Percentiles rank a stretch among this genome's conserved stretches.
Evolutionary conservation across 345 rosid genomes (phyloP).

Genomic region (Excoecaria agallocha): DNA sequence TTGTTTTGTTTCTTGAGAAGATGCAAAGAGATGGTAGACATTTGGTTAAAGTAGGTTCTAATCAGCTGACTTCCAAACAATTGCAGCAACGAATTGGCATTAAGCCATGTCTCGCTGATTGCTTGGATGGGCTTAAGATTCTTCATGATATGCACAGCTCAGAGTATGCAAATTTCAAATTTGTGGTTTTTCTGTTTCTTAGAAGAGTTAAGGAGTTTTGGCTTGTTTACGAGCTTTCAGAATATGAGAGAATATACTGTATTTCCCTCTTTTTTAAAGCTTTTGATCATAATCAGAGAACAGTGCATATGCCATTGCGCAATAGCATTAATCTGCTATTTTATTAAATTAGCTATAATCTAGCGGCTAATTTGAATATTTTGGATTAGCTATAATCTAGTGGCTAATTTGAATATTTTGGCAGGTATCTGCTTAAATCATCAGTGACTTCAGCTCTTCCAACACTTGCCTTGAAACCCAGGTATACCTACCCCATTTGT

Average conservation of each 20-base stretch:
- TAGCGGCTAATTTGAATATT: not conserved
- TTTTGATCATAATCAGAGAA: not conserved
- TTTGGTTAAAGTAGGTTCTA: slow-evolving; percentile 49
- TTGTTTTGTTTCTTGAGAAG: slow-evolving; percentile 58
- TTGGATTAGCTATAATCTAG: not conserved
- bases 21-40: slow-evolving; percentile 50
- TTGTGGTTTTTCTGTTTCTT: not conserved
- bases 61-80: slow-evolving; percentile 38
- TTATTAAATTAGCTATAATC: not conserved
- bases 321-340: not conserved
- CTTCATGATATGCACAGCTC: slow-evolving; percentile 66
- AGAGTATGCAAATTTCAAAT: slow-evolving; percentile 43
- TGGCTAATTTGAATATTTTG: not conserved
- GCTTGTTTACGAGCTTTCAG: not conserved
- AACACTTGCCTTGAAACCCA: slow-evolving; percentile 48
- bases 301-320: not conserved
- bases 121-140: slow-evolving; percentile 66
- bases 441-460: slow-evolving; percentile 73
- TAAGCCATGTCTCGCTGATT: slow-evolving; percentile 66
- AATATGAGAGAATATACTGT: not conserved
- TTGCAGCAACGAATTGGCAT: slow-evolving; percentile 57
- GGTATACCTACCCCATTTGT: slow-evolving; percentile 34
- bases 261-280: not conserved
- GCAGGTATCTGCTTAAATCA: slow-evolving; percentile 63
- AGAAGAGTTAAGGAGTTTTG: not conserved